Evolutionary conservation across 345 rosid species (phyloP).

Genomic region (Populus davidiana): DNA sequence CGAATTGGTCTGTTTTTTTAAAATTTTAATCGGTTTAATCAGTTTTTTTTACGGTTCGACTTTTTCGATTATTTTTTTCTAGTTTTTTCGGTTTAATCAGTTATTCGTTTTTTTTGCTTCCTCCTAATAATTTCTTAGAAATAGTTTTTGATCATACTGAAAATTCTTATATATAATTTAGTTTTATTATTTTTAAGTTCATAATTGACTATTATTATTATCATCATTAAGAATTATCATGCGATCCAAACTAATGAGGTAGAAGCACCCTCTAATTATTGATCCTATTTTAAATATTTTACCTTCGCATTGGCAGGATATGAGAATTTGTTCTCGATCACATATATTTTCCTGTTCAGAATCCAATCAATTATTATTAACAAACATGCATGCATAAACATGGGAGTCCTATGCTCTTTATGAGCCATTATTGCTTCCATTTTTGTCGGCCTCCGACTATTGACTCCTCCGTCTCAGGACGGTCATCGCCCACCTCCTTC

Average conservation of each 20-base stretch:
- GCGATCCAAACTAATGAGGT: background rate
- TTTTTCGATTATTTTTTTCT: too few relatives aligned
- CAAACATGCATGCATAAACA: background rate
- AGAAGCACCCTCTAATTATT: background rate
- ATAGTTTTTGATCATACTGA: too few relatives aligned
- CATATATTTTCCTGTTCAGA: background rate
- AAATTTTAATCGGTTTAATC: too few relatives aligned
- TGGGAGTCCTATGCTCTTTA: background rate
- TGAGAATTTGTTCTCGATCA: background rate
- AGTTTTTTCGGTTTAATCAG: too few relatives aligned
- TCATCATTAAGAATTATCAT: background rate
- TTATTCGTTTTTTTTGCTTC: too few relatives aligned
- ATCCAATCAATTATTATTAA: slow-evolving; percentile 13
- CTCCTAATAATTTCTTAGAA: too few relatives aligned
- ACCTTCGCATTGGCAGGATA: background rate
- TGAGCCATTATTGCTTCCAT: background rate
- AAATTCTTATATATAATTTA: background rate
- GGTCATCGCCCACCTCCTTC: background rate
- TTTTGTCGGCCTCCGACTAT: background rate
- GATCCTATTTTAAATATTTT: background rate
- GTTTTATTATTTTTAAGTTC: background rate
- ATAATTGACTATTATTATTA: background rate
- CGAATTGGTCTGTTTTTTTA: too few relatives aligned
- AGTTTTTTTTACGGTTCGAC: too few relatives aligned
- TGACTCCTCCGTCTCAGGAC: background rate